Percentiles rank a stretch among this genome's conserved stretches.
Evolutionary conservation across 345 rosid genomes (phyloP).

Genomic region (Brassica rapa): DNA sequence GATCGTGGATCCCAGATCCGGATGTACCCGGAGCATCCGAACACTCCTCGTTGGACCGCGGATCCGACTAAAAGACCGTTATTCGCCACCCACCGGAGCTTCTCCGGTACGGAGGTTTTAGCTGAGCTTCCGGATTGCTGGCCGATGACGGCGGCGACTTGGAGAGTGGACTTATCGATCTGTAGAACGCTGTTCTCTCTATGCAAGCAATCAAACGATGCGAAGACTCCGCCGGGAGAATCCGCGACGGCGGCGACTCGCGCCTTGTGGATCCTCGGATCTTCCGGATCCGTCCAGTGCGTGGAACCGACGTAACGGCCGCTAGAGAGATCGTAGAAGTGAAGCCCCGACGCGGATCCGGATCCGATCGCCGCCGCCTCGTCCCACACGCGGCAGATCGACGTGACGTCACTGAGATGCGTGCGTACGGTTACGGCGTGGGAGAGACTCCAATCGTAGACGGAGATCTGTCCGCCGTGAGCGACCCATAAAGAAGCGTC

Average conservation of each 20-base stretch:
- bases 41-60: slow-evolving; percentile 63
- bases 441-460: slow-evolving; percentile 70
- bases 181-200: slow-evolving; percentile 66
- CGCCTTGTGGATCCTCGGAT: slow-evolving; percentile 85
- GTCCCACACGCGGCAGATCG: slow-evolving; percentile 61
- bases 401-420: slow-evolving; percentile 69
- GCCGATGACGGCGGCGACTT: slow-evolving; percentile 54
- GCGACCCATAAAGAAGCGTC: slow-evolving; percentile 85
- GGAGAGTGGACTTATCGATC: slow-evolving; percentile 85
- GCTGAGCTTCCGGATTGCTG: slow-evolving; percentile 72
- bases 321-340: slow-evolving; percentile 70
- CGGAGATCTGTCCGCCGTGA: slow-evolving; percentile 88
- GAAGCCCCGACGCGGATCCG: slow-evolving; percentile 63
- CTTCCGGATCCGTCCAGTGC: slow-evolving; percentile 77
- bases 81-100: slow-evolving; percentile 69
- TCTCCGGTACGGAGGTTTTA: slow-evolving; percentile 61
- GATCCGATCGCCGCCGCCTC: slow-evolving; percentile 79
- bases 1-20: slow-evolving; percentile 85
- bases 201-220: slow-evolving; percentile 77
- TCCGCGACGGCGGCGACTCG: slow-evolving; percentile 61
- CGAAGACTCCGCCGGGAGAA: slow-evolving; percentile 58
- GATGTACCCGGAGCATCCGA: slow-evolving; percentile 86
- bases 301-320: slow-evolving; percentile 64
- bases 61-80: slow-evolving; percentile 54
- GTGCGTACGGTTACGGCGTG: slow-evolving; percentile 73